These are phyloP conservation scores for Wickerhamiella parazyma DNA, from an alignment of 805 yeast species.

Conservation along the genomic window DNA sequence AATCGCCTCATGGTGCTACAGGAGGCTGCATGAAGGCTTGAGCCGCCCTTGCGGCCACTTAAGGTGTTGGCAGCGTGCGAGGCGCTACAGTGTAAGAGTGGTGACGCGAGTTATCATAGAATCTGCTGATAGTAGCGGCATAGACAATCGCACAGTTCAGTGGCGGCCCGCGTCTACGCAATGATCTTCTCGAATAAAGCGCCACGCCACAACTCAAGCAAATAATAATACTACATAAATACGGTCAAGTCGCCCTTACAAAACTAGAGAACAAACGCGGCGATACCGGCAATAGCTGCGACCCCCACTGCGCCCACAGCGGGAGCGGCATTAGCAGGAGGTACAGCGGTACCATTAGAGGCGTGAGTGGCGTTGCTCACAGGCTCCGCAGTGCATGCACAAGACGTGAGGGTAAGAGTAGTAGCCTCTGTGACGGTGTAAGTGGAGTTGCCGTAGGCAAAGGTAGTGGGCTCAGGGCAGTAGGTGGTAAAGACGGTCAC, in stretches of 20 bases:
- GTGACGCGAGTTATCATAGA: too few relatives aligned
- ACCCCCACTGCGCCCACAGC: slow-evolving; percentile 12
- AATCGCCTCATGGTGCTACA: too few relatives aligned
- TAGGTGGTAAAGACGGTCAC: slow-evolving; percentile 25
- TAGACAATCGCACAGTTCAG: too few relatives aligned
- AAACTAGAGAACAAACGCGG: slow-evolving; percentile 1
- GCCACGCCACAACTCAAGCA: too few relatives aligned
- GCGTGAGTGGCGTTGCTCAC: neutral
- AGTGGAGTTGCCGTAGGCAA: slow-evolving; percentile 47
- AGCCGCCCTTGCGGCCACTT: too few relatives aligned
- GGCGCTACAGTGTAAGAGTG: too few relatives aligned
- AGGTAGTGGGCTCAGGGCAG: slow-evolving; percentile 56
- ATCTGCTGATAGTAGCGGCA: too few relatives aligned
- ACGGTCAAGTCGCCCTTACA: neutral
- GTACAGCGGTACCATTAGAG: slow-evolving; percentile 20
- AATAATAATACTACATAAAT: neutral
- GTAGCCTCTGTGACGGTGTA: slow-evolving; percentile 59
- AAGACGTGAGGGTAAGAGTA: slow-evolving; percentile 52
- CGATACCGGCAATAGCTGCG: slow-evolving; percentile 4
- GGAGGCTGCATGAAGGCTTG: too few relatives aligned
- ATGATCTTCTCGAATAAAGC: too few relatives aligned
- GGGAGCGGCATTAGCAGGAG: slow-evolving; percentile 24
- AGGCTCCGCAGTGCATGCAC: slow-evolving; percentile 14
- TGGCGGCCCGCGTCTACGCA: too few relatives aligned
- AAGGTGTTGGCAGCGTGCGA: too few relatives aligned